Evolutionary conservation across 1,139 yeast species (phyloP), one percentile per base, ranked within the genome.

Genomic region (Taphrina flavorubra): DNA sequence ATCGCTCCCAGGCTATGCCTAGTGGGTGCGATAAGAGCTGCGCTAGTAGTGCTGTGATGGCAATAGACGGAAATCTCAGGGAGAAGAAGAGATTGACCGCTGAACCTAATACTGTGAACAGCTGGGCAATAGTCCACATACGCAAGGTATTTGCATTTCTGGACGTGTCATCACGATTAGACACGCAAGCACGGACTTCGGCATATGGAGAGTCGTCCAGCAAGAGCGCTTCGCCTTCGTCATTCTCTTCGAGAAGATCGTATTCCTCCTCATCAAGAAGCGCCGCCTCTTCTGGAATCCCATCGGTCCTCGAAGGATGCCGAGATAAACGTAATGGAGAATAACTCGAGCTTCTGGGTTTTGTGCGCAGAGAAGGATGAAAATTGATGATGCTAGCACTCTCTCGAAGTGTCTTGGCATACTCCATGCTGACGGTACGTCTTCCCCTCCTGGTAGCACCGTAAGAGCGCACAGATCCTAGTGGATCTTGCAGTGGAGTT

Each of bases 181-280:
- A 88, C 51, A 87, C 89, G 5, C 89, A 83, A 6, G 89, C 89
- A 74, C 90, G 82, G 55, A 87, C 90, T 36, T 65, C 68, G 16
- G 57, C 68, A 49, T 57, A 57, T 6, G 68, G 68, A 13, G 63
- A 56, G 34, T 65, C 58, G n/a, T 63, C 67, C 14, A 63, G 67
- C 47, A 63, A 14, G 34, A 63, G 61, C 8, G 55, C n/a, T 16
- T 14, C 53, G 20, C 59, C 67, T 44, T 44, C 61, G 25, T 58
- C 62, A 11, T 34, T 20, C 37, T 63, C 67, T n/a, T 55, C 67
- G 20, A 63, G 46, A 14, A 55, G 36, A 46, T 58, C 62, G 31
- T 58, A 58, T 6, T 63, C 67, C 44, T 44, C 67, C 16, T 63
- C 67, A 25, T 47, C 59, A 47, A 63, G 47, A 8, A 63, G 60